Conservation (phyloP, 1,284 basidiomycete species). For the Laetiporus sulphureus region DNA sequence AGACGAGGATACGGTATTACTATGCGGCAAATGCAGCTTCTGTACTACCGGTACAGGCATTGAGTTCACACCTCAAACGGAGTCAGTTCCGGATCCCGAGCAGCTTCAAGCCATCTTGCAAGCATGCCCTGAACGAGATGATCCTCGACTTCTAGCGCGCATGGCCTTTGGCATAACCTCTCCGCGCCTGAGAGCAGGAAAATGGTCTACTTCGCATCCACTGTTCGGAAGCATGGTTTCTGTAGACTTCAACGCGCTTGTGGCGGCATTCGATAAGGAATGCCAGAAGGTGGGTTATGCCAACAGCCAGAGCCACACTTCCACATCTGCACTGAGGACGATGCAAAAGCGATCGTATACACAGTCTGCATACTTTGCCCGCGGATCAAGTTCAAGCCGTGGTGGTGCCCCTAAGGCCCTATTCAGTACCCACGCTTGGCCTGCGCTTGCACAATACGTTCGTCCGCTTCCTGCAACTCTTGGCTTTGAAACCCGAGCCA, state of each 20-base stretch:
- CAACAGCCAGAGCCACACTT: constrained; percentile 11
- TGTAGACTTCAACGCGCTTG: constrained; percentile 30
- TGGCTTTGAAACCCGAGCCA: too few relatives aligned
- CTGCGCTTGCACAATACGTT: too few relatives aligned
- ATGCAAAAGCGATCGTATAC: constrained; percentile 23
- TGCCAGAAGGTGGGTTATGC: constrained; percentile 32
- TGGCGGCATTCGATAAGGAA: constrained; percentile 33
- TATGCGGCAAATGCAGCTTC: constrained; percentile 41
- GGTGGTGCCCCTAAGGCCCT: too few relatives aligned
- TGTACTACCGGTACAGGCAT: constrained; percentile 33
- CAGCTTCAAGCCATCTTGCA: constrained; percentile 33
- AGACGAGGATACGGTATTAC: constrained; percentile 34
- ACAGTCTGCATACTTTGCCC: constrained; percentile 9
- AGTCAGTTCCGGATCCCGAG: constrained; percentile 24
- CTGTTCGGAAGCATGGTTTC: constrained; percentile 38
- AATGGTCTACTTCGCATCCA: constrained; percentile 32
- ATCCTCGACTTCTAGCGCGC: constrained; percentile 41
- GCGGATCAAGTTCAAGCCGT: too few relatives aligned
- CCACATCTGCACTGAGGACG: constrained; percentile 6
- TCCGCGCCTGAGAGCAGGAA: constrained; percentile 35
- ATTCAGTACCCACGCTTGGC: too few relatives aligned
- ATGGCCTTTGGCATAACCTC: constrained; percentile 45
- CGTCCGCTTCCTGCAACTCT: too few relatives aligned
- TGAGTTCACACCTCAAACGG: constrained; percentile 26
- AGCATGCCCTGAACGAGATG: constrained; percentile 41